These are phyloP conservation scores for Viridothelium virens DNA, from an alignment of 495 filamentous ascomycete genomes.

Conservation along the genomic window DNA sequence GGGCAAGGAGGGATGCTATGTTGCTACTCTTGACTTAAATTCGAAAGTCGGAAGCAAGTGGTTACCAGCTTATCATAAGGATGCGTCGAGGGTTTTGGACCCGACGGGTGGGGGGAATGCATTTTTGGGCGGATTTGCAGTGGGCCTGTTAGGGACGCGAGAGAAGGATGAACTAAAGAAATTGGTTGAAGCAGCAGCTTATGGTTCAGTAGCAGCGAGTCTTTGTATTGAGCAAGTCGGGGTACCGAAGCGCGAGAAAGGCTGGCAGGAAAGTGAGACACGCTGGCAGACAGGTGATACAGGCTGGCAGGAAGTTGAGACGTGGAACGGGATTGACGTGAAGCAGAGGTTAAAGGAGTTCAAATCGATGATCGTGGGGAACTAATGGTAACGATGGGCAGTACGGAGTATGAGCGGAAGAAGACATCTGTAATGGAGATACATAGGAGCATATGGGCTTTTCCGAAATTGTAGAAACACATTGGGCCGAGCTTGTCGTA, in stretches of 20 bases:
- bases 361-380: background rate
- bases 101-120: constrained; percentile 95
- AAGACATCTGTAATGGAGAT: no score
- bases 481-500: no score
- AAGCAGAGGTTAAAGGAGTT: constrained; percentile 4
- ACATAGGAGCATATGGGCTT: no score
- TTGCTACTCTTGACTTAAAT: constrained; percentile 32
- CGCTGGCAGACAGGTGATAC: constrained; percentile 30
- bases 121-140: constrained; percentile 76
- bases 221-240: constrained; percentile 94
- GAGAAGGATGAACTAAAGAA: constrained; percentile 21
- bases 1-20: constrained; percentile 54
- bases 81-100: constrained; percentile 58
- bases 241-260: constrained; percentile 53
- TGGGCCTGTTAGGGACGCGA: constrained; percentile 57
- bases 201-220: constrained; percentile 79
- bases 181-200: constrained; percentile 61
- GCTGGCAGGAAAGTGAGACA: constrained; percentile 34
- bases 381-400: background rate
- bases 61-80: constrained; percentile 54
- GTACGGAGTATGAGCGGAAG: no score
- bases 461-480: no score
- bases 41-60: constrained; percentile 30
- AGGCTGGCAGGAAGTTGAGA: constrained; percentile 40
- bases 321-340: constrained; percentile 23